These are phyloP conservation scores for Neurospora tetrasperma DNA, from an alignment of 495 filamentous ascomycete species.

Conservation along the genomic window DNA sequence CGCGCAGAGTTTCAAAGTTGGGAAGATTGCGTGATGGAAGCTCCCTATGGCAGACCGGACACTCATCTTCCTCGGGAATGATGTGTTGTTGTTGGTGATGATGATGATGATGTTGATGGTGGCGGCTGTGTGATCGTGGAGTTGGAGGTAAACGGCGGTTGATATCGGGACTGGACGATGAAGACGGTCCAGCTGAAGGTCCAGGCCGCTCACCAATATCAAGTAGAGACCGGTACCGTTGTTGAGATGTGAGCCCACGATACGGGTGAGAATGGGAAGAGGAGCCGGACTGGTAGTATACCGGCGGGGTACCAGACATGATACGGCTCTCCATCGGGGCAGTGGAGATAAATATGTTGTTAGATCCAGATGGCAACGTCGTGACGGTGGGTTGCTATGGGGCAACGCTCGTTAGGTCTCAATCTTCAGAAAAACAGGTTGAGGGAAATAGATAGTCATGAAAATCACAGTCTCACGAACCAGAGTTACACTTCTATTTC, in stretches of 20 bases:
- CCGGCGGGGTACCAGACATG: constrained; percentile 28
- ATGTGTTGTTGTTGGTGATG: constrained; percentile 11
- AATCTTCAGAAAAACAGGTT: not conserved
- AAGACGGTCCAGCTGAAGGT: constrained; percentile 13
- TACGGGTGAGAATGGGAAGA: not conserved
- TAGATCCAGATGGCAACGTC: constrained; percentile 11
- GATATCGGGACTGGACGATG: constrained; percentile 4
- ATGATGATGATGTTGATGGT: not conserved
- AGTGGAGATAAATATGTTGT: constrained; percentile 3
- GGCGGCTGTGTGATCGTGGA: constrained; percentile 2
- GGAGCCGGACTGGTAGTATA: constrained; percentile 23
- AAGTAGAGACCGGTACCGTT: constrained; percentile 16
- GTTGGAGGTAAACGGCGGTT: constrained; percentile 18
- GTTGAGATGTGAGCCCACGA: constrained; percentile 12
- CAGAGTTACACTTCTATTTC: constrained; percentile 36
- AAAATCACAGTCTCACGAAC: constrained; percentile 18
- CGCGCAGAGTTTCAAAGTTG: constrained; percentile 53
- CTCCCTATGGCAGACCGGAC: constrained; percentile 72
- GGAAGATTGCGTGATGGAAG: constrained; percentile 55
- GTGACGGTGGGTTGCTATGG: constrained; percentile 12
- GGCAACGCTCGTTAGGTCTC: not conserved
- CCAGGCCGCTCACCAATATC: constrained; percentile 14
- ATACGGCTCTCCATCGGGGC: constrained; percentile 20
- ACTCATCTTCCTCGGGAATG: constrained; percentile 75
- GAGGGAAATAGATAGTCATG: not conserved